Evolutionary conservation across 257 asterid genomes (phyloP), one percentile per base, ranked within the genome.

Genomic region (Sherardia arvensis): DNA sequence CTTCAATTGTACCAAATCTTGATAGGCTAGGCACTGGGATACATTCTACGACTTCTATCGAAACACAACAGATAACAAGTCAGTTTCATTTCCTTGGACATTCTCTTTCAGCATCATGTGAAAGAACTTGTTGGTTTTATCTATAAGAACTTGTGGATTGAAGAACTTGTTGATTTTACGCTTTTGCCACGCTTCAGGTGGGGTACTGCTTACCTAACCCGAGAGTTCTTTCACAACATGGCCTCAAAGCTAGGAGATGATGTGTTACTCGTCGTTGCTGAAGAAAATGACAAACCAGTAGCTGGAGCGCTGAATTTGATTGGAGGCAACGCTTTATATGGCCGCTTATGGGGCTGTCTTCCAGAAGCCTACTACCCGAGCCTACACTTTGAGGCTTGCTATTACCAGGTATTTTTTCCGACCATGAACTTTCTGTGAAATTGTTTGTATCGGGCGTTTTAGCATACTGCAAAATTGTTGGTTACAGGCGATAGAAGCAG

Each of bases 311-410:
- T 92, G 64, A 89, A 92, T 80, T 82, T 92, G 53, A 87, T 92
- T 51, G 99, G 99, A 40, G 99, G 96, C 29, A 90, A 87, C 68
- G 80, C 97, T 17, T 74, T 92, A 62, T 89, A 85, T 21, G 99
- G 99, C 29, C 95, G 97, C 71, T 68, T 92, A 78, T 92, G 99
- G 99, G 99, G 99, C 66, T 92, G 97, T 78, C 94, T 77, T 75
- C 97, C 99, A 30, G 79, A 73, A 71, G 83, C 82, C 60, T 89
- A 87, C 74, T 92, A 85, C 72, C 95, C 99, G 26, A 84, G 80
- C 74, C 79, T 92, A 75, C 99, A 92, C 76, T 92, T 92, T 61
- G 99, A 92, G 81, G 91, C 99, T 59, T 92, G 99, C 83, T 92
- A 92, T 58, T 92, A 92, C 83, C 99, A 92, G 97, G 96, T 83